Percentiles rank a stretch among this genome's conserved stretches.
These are phyloP conservation scores for Tolypocladium nubicola DNA, from an alignment of 2,329 filamentous ascomycete species.

Conservation along the genomic window DNA sequence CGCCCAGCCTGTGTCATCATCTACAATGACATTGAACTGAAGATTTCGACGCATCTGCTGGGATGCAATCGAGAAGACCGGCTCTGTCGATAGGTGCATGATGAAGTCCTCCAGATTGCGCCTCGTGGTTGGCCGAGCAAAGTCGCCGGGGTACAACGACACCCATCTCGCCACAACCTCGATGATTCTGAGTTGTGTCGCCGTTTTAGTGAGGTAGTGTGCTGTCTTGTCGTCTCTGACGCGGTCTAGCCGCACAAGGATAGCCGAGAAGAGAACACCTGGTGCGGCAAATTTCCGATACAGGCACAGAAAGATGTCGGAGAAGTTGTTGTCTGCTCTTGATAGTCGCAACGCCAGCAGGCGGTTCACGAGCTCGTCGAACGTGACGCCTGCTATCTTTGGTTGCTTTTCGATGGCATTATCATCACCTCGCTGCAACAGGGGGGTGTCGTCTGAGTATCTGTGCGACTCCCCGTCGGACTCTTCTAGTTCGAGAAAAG, in stretches of 20 bases:
- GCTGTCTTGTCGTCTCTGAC: slow-evolving; percentile 55
- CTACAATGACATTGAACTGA: slow-evolving; percentile 61
- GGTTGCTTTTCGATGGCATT: slow-evolving; percentile 38
- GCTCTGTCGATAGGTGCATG: slow-evolving; percentile 58
- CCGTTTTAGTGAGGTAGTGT: slow-evolving; percentile 65
- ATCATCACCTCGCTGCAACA: slow-evolving; percentile 57
- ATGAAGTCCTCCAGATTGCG: slow-evolving; percentile 68
- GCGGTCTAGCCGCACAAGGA: slow-evolving; percentile 65
- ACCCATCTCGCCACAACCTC: slow-evolving; percentile 85
- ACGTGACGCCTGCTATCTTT: slow-evolving; percentile 42
- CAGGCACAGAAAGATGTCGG: slow-evolving; percentile 78
- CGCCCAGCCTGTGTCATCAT: slow-evolving; percentile 93
- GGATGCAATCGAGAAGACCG: slow-evolving; percentile 75
- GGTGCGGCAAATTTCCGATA: slow-evolving; percentile 92
- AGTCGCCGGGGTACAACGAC: slow-evolving; percentile 81
- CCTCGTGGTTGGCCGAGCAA: slow-evolving; percentile 67
- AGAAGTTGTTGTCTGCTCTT: slow-evolving; percentile 81
- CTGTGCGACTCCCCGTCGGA: slow-evolving; percentile 56
- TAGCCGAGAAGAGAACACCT: slow-evolving; percentile 62
- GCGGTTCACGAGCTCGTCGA: slow-evolving; percentile 76
- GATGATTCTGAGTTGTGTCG: slow-evolving; percentile 73
- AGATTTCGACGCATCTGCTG: slow-evolving; percentile 77
- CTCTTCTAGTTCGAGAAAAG: slow-evolving; percentile 59
- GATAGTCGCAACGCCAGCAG: slow-evolving; percentile 73
- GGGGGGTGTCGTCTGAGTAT: slow-evolving; percentile 57